A percentile compares a stretch with the other conserved stretches of the same genome.
phyloP scores from a whole-genome alignment of 768 basidiomycete genomes.

The Coprinellus aureogranulatus region DNA sequence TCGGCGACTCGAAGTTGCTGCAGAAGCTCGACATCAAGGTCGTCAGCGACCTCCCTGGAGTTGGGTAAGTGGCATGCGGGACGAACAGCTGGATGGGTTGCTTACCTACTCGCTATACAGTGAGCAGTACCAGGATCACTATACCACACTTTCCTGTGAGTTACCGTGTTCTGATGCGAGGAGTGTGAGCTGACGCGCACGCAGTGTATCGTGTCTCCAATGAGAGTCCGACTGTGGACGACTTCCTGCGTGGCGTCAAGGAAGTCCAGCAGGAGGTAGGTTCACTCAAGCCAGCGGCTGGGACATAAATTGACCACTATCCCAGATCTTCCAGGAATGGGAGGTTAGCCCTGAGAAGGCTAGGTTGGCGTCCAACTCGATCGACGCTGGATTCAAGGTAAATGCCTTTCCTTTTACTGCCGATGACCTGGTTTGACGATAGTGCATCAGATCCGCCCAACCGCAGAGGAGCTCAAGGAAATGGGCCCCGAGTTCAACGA shows the following conservation, averaged over 20 bases:
- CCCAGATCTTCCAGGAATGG: conserved; percentile 61
- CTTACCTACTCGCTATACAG: conserved; percentile 32
- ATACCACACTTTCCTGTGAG: conserved; percentile 64
- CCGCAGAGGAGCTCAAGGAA: conserved; percentile 66
- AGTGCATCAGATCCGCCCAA: conserved; percentile 58
- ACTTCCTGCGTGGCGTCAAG: conserved; percentile 68
- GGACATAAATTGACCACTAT: not conserved
- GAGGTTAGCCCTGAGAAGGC: conserved; percentile 67
- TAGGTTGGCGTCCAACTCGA: conserved; percentile 64
- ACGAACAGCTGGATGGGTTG: too few relatives aligned
- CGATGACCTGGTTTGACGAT: not conserved
- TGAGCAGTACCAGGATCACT: conserved; percentile 74
- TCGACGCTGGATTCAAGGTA: conserved; percentile 76
- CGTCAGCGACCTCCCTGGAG: conserved; percentile 68
- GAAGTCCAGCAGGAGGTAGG: conserved; percentile 54
- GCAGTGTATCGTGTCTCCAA: conserved; percentile 66
- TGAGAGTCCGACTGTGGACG: conserved; percentile 60
- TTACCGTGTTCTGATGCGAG: not conserved
- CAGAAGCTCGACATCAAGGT: conserved; percentile 59
- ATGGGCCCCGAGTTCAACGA: conserved; percentile 77
- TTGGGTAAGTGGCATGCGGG: conserved; percentile 51
- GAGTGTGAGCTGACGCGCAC: not conserved
- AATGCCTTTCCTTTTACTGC: not conserved
- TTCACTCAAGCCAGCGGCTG: not conserved
- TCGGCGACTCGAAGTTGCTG: conserved; percentile 53